These are phyloP conservation scores for Hypsizygus marmoreus DNA, from an alignment of 768 basidiomycete species.

Conservation along the genomic window DNA sequence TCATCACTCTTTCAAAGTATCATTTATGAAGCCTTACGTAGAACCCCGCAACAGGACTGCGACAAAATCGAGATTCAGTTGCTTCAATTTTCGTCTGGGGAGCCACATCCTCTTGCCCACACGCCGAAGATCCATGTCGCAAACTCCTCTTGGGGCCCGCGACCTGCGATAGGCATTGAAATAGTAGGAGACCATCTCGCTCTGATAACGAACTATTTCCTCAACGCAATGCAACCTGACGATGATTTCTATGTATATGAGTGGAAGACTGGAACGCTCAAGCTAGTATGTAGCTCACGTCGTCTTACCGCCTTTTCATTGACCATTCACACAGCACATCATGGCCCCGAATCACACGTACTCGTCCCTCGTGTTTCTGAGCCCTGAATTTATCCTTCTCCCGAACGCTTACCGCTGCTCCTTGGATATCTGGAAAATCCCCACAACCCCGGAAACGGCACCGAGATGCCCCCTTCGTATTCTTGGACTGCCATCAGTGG, in stretches of 20 bases:
- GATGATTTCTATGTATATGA: slow-evolving; percentile 18
- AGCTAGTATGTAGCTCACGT: slow-evolving; percentile 17
- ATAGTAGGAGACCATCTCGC: slow-evolving; percentile 20
- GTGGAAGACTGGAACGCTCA: slow-evolving; percentile 18
- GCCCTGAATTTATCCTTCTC: slow-evolving; percentile 24
- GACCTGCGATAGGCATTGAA: slow-evolving; percentile 16
- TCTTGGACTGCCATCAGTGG: slow-evolving; percentile 5
- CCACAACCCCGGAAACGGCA: not conserved
- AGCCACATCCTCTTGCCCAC: slow-evolving; percentile 15
- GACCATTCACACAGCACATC: slow-evolving; percentile 13
- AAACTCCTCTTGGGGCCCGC: slow-evolving; percentile 13
- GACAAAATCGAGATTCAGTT: slow-evolving; percentile 3
- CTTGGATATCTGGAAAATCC: slow-evolving; percentile 27
- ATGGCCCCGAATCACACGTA: slow-evolving; percentile 17
- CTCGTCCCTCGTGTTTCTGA: slow-evolving; percentile 24
- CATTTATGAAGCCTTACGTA: not conserved
- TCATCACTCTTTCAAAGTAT: not conserved
- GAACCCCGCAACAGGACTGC: not conserved
- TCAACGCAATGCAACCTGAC: not conserved
- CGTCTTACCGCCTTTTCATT: slow-evolving; percentile 5
- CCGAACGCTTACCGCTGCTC: slow-evolving; percentile 20
- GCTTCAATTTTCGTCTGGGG: slow-evolving; percentile 10
- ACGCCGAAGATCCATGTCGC: slow-evolving; percentile 26
- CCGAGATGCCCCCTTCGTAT: slow-evolving; percentile 1
- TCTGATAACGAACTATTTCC: slow-evolving; percentile 8